These are phyloP conservation scores for Geosiphon pyriformis DNA, from an alignment of 192 early-diverging fungal genomes.

Conservation along the genomic window DNA sequence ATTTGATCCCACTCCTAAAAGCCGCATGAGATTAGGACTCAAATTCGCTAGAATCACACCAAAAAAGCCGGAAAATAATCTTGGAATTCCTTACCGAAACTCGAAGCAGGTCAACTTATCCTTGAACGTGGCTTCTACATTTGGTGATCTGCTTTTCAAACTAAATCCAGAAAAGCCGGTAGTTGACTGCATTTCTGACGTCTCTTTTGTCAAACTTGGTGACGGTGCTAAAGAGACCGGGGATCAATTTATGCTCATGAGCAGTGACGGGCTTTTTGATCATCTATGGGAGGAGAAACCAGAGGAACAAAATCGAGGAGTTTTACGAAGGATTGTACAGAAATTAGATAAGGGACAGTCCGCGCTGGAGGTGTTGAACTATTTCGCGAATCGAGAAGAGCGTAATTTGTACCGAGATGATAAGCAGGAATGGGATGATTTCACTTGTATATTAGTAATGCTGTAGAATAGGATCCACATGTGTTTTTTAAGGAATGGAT, in stretches of 20 bases:
- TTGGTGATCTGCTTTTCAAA: slow-evolving; percentile 55
- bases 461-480: too few species aligned
- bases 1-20: slow-evolving; percentile 43
- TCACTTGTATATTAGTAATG: too few species aligned
- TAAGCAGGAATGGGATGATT: too few species aligned
- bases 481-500: too few species aligned
- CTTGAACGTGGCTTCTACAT: slow-evolving; percentile 50
- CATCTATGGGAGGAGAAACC: slow-evolving; percentile 45
- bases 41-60: slow-evolving; percentile 56
- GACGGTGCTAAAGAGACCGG: slow-evolving; percentile 22
- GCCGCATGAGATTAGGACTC: slow-evolving; percentile 43
- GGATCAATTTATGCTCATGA: slow-evolving; percentile 51
- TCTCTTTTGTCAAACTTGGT: slow-evolving; percentile 45
- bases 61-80: slow-evolving; percentile 33
- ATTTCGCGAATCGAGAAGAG: too few species aligned
- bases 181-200: slow-evolving; percentile 49
- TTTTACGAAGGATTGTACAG: too few species aligned
- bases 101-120: slow-evolving; percentile 40
- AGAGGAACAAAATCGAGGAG: slow-evolving; percentile 44
- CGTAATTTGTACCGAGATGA: too few species aligned
- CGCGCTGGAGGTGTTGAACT: too few species aligned
- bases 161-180: slow-evolving; percentile 45
- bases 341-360: too few species aligned
- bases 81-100: slow-evolving; percentile 33
- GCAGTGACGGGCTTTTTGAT: slow-evolving; percentile 55